phyloP scores from a whole-genome alignment of 208 protist species.

The Leishmania braziliensis region DNA sequence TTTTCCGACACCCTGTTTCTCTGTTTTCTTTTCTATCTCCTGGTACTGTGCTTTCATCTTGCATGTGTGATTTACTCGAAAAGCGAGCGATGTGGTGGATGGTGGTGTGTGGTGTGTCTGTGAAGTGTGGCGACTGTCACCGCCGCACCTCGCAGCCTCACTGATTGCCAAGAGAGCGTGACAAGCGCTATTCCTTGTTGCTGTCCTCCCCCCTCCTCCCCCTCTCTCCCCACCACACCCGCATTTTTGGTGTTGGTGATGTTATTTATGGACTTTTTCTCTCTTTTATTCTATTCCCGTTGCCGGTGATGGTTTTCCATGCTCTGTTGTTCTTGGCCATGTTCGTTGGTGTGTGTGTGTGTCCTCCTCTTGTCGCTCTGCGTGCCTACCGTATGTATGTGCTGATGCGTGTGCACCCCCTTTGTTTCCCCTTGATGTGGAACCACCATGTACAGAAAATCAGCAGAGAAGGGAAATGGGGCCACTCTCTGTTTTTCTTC shows the following conservation, averaged over 20 bases:
- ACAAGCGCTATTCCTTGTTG: neutral
- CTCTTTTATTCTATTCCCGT: neutral
- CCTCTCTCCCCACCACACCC: neutral
- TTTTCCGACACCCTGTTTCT: neutral
- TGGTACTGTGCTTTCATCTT: neutral
- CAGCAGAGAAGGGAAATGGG: neutral
- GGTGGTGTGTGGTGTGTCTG: neutral
- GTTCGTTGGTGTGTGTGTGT: neutral
- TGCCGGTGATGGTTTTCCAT: neutral
- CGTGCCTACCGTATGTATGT: too few species aligned
- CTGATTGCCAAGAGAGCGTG: neutral
- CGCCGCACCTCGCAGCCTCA: neutral
- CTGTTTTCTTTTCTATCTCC: neutral
- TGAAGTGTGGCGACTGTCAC: neutral
- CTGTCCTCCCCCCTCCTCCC: neutral
- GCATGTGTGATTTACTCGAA: neutral
- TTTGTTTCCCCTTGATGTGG: constrained; percentile 10
- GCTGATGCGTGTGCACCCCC: too few species aligned
- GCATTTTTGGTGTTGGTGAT: neutral
- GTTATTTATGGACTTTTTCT: neutral
- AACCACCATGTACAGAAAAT: neutral
- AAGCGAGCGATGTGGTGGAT: neutral
- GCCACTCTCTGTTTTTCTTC: neutral
- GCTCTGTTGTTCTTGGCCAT: neutral
- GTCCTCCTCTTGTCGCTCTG: neutral